Percentiles rank a stretch among this genome's conserved stretches.
Evolutionary conservation across 2,329 filamentous ascomycete species (phyloP).

Genomic region (Colletotrichum australisinense): DNA sequence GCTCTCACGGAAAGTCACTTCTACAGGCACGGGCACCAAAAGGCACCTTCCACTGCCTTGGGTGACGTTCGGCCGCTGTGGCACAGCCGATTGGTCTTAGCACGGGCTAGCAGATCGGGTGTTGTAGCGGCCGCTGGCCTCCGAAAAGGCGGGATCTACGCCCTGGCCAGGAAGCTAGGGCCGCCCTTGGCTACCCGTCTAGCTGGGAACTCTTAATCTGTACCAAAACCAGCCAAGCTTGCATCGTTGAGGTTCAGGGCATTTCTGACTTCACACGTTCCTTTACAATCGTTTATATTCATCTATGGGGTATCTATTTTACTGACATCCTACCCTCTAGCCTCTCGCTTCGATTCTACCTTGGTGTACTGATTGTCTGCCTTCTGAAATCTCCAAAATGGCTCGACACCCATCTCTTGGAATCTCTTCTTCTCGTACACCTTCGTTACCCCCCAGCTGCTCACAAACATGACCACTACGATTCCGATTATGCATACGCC

Average conservation of each 20-base stretch:
- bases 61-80: conserved; percentile 11
- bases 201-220: not conserved
- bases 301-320: not conserved
- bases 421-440: conserved; percentile 40
- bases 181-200: not conserved
- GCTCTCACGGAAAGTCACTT: not conserved
- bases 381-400: conserved; percentile 26
- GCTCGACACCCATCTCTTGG: conserved; percentile 35
- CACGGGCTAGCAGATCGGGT: not conserved
- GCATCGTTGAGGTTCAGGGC: not conserved
- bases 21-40: not conserved
- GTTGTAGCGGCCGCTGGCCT: not conserved
- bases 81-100: conserved; percentile 1
- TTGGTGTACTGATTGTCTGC: conserved; percentile 4
- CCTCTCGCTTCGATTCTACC: not conserved
- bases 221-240: not conserved
- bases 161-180: not conserved
- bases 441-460: conserved; percentile 34
- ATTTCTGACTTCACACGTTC: not conserved
- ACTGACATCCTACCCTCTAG: not conserved
- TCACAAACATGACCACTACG: conserved; percentile 35
- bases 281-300: not conserved
- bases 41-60: not conserved
- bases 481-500: conserved; percentile 39
- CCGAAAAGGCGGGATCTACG: not conserved